A percentile compares a stretch with the other conserved stretches of the same genome.
Evolutionary conservation across 2,329 filamentous ascomycete genomes (phyloP).

Genomic region (Colletotrichum liaoningense): DNA sequence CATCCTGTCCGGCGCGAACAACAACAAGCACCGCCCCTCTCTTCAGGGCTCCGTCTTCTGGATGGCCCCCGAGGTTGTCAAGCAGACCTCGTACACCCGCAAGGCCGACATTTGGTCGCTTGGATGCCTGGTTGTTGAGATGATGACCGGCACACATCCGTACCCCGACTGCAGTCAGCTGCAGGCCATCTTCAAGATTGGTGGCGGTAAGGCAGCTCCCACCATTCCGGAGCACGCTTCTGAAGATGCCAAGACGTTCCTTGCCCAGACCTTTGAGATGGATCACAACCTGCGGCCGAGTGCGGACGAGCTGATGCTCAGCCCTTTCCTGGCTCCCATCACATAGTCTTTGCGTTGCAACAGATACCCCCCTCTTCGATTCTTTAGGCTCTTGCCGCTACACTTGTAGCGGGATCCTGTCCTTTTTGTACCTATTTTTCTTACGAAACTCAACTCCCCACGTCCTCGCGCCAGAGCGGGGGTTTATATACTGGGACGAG

Average conservation of each 20-base stretch:
- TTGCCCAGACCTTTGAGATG: conserved; percentile 92
- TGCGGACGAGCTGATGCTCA: conserved; percentile 89
- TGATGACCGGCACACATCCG: conserved; percentile 97
- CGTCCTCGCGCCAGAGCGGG: background rate
- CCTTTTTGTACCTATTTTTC: conserved; percentile 27
- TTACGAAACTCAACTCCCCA: conserved; percentile 6
- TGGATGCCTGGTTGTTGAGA: conserved; percentile 96
- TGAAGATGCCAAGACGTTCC: conserved; percentile 84
- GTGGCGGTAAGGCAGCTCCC: conserved; percentile 80
- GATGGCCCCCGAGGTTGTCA: conserved; percentile 99
- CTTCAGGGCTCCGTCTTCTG: conserved; percentile 98
- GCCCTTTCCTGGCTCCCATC: conserved; percentile 83
- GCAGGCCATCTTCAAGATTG: conserved; percentile 99
- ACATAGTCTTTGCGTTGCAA: conserved; percentile 53
- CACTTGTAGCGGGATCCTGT: background rate
- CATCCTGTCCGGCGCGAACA: conserved; percentile 76
- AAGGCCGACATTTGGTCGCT: conserved; percentile 99
- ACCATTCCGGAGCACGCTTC: conserved; percentile 90
- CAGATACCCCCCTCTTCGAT: conserved; percentile 22
- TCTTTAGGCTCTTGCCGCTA: conserved; percentile 3
- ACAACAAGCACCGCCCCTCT: conserved; percentile 78
- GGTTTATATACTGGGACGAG: conserved; percentile 20
- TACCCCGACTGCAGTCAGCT: conserved; percentile 98
- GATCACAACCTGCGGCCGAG: conserved; percentile 93
- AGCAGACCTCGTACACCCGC: conserved; percentile 96